Conservation (phyloP, 2,329 filamentous ascomycete genomes). For the Dothiorella sarmentorum region DNA sequence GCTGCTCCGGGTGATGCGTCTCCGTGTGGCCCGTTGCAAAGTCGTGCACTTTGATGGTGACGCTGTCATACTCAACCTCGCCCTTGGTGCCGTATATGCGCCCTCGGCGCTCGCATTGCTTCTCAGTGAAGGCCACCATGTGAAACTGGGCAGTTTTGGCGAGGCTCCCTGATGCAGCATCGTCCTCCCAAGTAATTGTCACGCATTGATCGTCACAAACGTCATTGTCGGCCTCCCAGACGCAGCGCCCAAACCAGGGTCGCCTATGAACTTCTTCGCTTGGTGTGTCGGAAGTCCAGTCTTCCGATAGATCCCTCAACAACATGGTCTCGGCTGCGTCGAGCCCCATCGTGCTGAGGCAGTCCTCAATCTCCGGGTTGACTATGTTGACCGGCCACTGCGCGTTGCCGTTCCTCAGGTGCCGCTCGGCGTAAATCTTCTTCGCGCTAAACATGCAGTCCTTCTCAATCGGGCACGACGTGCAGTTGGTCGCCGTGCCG, state of each 20-base stretch:
- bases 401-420: slow-evolving; percentile 63
- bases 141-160: slow-evolving; percentile 88
- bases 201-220: slow-evolving; percentile 93
- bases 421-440: slow-evolving; percentile 71
- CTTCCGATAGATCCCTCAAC: slow-evolving; percentile 48
- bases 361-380: slow-evolving; percentile 87
- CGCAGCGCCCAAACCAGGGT: slow-evolving; percentile 86
- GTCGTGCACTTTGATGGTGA: slow-evolving; percentile 70
- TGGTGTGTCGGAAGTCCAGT: slow-evolving; percentile 56
- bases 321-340: slow-evolving; percentile 52
- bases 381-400: slow-evolving; percentile 86
- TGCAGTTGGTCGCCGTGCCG: slow-evolving; percentile 78
- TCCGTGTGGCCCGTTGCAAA: slow-evolving; percentile 59
- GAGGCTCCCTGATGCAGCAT: slow-evolving; percentile 47
- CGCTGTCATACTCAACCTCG: slow-evolving; percentile 81
- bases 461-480: slow-evolving; percentile 70
- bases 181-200: slow-evolving; percentile 81
- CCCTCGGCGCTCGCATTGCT: slow-evolving; percentile 81
- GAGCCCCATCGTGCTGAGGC: slow-evolving; percentile 46
- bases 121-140: slow-evolving; percentile 88
- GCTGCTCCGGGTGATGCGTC: slow-evolving; percentile 59
- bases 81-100: slow-evolving; percentile 82
- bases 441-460: slow-evolving; percentile 83
- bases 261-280: slow-evolving; percentile 47
- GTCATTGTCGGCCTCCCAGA: slow-evolving; percentile 89